phyloP scores from a whole-genome alignment of 2,329 filamentous ascomycete genomes.

The Penicillium freii region DNA sequence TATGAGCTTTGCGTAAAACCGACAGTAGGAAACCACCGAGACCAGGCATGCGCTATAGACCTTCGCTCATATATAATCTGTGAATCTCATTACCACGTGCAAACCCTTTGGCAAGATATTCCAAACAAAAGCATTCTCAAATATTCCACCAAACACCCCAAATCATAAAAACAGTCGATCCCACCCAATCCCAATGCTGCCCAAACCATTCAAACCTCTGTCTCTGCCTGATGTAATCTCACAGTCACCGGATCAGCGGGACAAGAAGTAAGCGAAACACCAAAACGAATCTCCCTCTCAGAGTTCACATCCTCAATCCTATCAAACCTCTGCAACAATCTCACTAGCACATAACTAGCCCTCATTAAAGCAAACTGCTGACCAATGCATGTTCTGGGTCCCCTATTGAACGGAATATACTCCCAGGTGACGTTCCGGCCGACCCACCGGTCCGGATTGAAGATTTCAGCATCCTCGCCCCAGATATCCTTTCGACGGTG shows the following conservation, averaged over 20 bases:
- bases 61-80: too few relatives aligned
- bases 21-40: too few relatives aligned
- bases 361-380: slow-evolving; percentile 29
- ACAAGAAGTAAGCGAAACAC: neutral
- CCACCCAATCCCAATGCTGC: neutral
- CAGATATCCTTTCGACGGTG: slow-evolving; percentile 51
- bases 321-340: slow-evolving; percentile 25
- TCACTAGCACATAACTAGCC: slow-evolving; percentile 22
- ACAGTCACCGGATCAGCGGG: neutral
- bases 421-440: slow-evolving; percentile 49
- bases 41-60: too few relatives aligned
- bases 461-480: slow-evolving; percentile 44
- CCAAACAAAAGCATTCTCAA: too few relatives aligned
- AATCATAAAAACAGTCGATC: too few relatives aligned
- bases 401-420: slow-evolving; percentile 30
- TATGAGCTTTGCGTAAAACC: too few relatives aligned
- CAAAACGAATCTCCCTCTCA: neutral
- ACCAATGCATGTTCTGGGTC: slow-evolving; percentile 29
- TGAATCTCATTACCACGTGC: too few relatives aligned
- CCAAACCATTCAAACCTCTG: neutral
- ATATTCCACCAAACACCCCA: too few relatives aligned
- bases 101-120: too few relatives aligned
- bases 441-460: slow-evolving; percentile 52
- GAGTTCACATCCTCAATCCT: neutral
- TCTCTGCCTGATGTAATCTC: neutral